Conservation (phyloP, 176 grass and related monocot species). For the Rhynchospora breviuscula region DNA sequence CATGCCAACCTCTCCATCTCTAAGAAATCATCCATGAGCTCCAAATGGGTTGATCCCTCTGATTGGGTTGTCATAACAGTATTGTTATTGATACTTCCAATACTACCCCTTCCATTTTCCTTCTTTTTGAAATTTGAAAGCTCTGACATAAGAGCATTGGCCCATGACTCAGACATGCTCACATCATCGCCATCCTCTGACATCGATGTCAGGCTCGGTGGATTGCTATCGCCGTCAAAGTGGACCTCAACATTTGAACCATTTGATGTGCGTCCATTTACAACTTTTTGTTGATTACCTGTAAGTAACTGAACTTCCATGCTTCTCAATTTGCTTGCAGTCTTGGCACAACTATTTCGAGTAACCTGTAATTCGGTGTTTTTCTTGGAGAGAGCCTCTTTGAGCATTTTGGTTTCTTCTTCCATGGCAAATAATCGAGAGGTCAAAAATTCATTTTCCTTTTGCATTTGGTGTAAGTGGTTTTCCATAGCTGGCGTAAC, state of each 20-base stretch:
- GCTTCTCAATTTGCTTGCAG: constrained; percentile 63
- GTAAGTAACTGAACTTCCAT: constrained; percentile 72
- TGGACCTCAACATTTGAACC: constrained; percentile 53
- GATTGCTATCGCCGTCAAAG: constrained; percentile 76
- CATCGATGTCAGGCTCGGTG: constrained; percentile 92
- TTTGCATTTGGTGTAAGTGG: constrained; percentile 67
- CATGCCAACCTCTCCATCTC: constrained; percentile 98
- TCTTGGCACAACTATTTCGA: constrained; percentile 87
- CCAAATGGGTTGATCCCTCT: constrained; percentile 58
- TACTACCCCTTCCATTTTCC: constrained; percentile 50
- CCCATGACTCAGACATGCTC: constrained; percentile 84
- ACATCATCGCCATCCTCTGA: constrained; percentile 98
- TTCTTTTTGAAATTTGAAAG: constrained; percentile 84
- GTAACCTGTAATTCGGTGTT: constrained; percentile 86
- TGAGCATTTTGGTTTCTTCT: constrained; percentile 97
- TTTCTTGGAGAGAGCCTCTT: constrained; percentile 85
- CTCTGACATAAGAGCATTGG: constrained; percentile 71
- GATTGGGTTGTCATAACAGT: constrained; percentile 35
- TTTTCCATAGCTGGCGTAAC: constrained; percentile 44
- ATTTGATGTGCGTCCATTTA: constrained; percentile 37
- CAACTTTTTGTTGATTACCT: constrained; percentile 50
- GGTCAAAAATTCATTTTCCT: constrained; percentile 92
- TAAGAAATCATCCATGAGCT: constrained; percentile 99
- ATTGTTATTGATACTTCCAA: constrained; percentile 58
- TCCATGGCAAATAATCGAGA: constrained; percentile 76